Conservation (phyloP, 2,329 filamentous ascomycete genomes). For the Pseudocercospora macadamiae region DNA sequence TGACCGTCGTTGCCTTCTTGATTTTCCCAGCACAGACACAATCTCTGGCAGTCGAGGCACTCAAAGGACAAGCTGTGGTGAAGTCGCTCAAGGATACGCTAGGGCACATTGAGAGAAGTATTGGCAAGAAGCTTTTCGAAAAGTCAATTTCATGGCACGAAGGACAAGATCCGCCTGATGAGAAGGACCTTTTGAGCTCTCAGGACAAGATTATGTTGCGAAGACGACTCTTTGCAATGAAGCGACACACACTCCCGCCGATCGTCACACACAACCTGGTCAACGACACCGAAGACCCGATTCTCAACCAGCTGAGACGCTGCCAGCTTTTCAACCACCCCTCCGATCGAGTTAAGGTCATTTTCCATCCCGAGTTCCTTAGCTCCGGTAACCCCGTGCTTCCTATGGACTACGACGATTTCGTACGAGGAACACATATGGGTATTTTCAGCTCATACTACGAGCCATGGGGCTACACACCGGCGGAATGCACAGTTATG, state of each 20-base stretch:
- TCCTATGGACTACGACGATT: slow-evolving; percentile 96
- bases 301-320: slow-evolving; percentile 91
- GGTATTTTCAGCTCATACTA: slow-evolving; percentile 98
- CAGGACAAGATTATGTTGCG: slow-evolving; percentile 92
- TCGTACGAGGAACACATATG: slow-evolving; percentile 93
- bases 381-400: slow-evolving; percentile 94
- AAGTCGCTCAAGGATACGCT: slow-evolving; percentile 94
- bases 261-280: slow-evolving; percentile 99
- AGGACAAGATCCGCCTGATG: slow-evolving; percentile 88
- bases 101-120: slow-evolving; percentile 87
- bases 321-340: slow-evolving; percentile 98
- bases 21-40: slow-evolving; percentile 98
- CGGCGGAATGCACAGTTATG: slow-evolving; percentile 98
- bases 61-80: slow-evolving; percentile 96
- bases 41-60: slow-evolving; percentile 89
- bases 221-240: slow-evolving; percentile 93
- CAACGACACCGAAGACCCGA: slow-evolving; percentile 89
- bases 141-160: slow-evolving; percentile 94
- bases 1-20: slow-evolving; percentile 94
- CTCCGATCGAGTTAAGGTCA: slow-evolving; percentile 90
- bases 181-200: slow-evolving; percentile 91
- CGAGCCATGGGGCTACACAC: slow-evolving; percentile 98
- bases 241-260: slow-evolving; percentile 83
- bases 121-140: slow-evolving; percentile 93
- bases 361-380: slow-evolving; percentile 98